Evolutionary conservation across 208 protist genomes (phyloP).

Genomic region (Angomonas desouzai): DNA sequence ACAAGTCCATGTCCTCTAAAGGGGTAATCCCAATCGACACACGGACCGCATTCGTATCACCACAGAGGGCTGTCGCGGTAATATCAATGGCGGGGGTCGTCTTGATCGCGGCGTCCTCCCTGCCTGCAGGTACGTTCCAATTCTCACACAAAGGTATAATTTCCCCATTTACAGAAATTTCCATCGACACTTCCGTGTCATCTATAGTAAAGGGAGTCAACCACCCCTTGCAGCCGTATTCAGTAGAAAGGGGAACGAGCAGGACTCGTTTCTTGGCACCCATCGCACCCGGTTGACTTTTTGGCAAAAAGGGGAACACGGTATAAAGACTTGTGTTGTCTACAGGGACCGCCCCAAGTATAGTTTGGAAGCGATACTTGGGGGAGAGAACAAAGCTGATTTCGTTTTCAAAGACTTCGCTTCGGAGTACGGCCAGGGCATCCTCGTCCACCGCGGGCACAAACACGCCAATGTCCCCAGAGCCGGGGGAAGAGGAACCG

Average conservation of each 20-base stretch:
- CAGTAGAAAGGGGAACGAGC: constrained; percentile 51
- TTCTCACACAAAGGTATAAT: constrained; percentile 38
- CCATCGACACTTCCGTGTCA: constrained; percentile 41
- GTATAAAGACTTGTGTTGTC: constrained; percentile 44
- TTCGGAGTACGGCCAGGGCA: constrained; percentile 58
- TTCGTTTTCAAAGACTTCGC: constrained; percentile 65
- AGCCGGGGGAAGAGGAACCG: background rate
- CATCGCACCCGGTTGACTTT: constrained; percentile 28
- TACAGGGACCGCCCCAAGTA: constrained; percentile 73
- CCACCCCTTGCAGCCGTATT: constrained; percentile 63
- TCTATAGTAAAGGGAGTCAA: constrained; percentile 65
- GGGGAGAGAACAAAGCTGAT: constrained; percentile 60
- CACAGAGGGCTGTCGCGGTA: constrained; percentile 33
- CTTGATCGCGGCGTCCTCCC: constrained; percentile 56
- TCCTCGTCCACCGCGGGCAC: constrained; percentile 26
- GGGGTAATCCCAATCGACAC: background rate
- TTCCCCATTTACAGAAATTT: constrained; percentile 56
- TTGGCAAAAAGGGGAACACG: constrained; percentile 49
- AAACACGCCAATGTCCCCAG: constrained; percentile 17
- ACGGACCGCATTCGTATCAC: background rate
- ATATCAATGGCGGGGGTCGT: constrained; percentile 58
- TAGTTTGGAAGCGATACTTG: constrained; percentile 53
- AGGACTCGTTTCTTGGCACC: constrained; percentile 52
- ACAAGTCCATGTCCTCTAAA: constrained; percentile 50
- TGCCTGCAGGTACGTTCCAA: constrained; percentile 52